phyloP scores from a whole-genome alignment of 2,329 filamentous ascomycete species.

The Ophiosphaerella narmari region DNA sequence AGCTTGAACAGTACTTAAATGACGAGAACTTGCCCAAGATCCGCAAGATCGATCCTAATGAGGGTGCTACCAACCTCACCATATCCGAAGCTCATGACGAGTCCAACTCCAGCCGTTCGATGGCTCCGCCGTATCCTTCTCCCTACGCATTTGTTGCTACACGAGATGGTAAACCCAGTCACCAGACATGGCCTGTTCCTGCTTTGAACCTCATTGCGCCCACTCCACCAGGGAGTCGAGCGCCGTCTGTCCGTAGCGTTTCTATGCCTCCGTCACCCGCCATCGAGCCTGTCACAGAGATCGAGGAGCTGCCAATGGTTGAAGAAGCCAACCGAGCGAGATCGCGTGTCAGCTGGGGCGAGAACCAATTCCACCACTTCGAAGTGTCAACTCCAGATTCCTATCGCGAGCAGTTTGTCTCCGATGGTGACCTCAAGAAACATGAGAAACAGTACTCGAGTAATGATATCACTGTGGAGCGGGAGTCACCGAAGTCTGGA shows the following conservation, averaged over 20 bases:
- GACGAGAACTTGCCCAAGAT: slow-evolving; percentile 44
- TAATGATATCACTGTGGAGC: slow-evolving; percentile 49
- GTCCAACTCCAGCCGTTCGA: slow-evolving; percentile 29
- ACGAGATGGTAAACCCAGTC: slow-evolving; percentile 44
- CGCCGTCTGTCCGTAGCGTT: slow-evolving; percentile 43
- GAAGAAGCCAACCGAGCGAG: slow-evolving; percentile 30
- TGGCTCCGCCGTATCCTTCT: slow-evolving; percentile 43
- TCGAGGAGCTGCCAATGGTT: slow-evolving; percentile 24
- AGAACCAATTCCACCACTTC: slow-evolving; percentile 53
- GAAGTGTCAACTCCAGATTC: slow-evolving; percentile 53
- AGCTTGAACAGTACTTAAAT: slow-evolving; percentile 49
- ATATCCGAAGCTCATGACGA: slow-evolving; percentile 50
- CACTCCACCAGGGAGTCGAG: slow-evolving; percentile 60
- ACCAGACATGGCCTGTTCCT: slow-evolving; percentile 53
- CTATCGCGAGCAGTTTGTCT: slow-evolving; percentile 44
- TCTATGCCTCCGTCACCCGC: slow-evolving; percentile 43
- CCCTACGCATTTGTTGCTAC: slow-evolving; percentile 47
- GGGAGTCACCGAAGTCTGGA: slow-evolving; percentile 37
- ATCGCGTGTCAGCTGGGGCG: slow-evolving; percentile 54
- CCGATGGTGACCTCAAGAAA: slow-evolving; percentile 33
- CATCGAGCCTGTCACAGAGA: slow-evolving; percentile 32
- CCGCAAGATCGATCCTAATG: slow-evolving; percentile 47
- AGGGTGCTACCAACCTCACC: slow-evolving; percentile 50
- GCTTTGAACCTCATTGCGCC: slow-evolving; percentile 62
- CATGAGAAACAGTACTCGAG: slow-evolving; percentile 28